Evolutionary conservation across 345 rosid genomes (phyloP), one percentile per base, ranked within the genome.

Genomic region (Citrus glauca): DNA sequence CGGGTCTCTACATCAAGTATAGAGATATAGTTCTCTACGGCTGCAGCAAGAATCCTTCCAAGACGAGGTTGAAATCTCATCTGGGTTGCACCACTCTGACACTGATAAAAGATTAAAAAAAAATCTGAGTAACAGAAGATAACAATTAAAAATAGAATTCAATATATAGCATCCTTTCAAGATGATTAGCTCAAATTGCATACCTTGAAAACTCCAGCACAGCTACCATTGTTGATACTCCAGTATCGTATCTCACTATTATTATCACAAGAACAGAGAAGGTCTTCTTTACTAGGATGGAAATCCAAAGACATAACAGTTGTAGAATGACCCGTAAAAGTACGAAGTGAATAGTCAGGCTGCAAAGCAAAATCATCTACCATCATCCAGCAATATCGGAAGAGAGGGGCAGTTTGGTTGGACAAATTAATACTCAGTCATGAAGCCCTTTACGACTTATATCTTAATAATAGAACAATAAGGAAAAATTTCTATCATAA

Each of bases 271-370:
- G 96, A 92, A 81, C 87, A 92, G 72, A 92, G 77, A 61, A 90
- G 86, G 69, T 92, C 92, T 72, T 90, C 93, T 78, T 85, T 89
- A 72, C 72, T 82, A 3, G 96, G 96, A 75, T 91, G 92, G 83
- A 91, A 91, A 76, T 90, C 96, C 72, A 92, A 82, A 22, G 96
- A 90, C 88, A 75, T 84, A n/a, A 85, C 96, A 60, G 87, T 81
- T 70, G 89, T 67, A 64, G 92, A 86, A 81, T 92, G 96, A 53
- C 93, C 93, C 14, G 71, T 74, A 75, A 89, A 92, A 27, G 84
- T 83, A 37, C 89, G 88, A 68, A 89, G 81, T 59, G 92, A 84
- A 79, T 78, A 85, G 30, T 85, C 90, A 4, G 87, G 82, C 96
- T 92, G 91, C 82, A 83, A 80, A 84, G 56, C 30, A 70, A 40